Evolutionary conservation across 768 basidiomycete species (phyloP).

Genomic region (Mycena epipterygia): DNA sequence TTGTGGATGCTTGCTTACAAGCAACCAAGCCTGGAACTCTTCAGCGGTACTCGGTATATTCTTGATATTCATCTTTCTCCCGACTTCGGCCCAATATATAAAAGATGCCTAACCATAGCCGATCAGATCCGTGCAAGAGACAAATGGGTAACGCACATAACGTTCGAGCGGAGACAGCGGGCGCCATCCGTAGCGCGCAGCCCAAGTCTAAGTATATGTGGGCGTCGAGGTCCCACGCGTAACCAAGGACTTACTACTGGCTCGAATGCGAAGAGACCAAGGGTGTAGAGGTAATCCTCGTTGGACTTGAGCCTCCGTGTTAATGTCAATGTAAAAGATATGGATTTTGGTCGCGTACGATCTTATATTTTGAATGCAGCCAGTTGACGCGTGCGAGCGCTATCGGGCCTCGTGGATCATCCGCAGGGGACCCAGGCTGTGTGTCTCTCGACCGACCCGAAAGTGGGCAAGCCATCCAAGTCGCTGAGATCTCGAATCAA

Average conservation of each 20-base stretch:
- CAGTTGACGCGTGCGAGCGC: conserved; percentile 58
- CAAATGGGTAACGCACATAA: conserved; percentile 41
- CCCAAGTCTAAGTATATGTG: conserved; percentile 53
- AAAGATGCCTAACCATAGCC: conserved; percentile 50
- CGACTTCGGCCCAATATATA: conserved; percentile 62
- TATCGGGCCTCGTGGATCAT: conserved; percentile 57
- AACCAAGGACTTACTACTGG: conserved; percentile 48
- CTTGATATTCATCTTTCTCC: conserved; percentile 60
- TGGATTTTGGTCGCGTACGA: conserved; percentile 43
- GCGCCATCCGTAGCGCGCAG: conserved; percentile 60
- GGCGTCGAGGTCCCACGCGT: not conserved
- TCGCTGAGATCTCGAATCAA: conserved; percentile 41
- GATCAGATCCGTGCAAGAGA: not conserved
- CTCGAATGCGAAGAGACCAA: conserved; percentile 54
- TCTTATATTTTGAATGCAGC: conserved; percentile 58
- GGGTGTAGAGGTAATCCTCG: conserved; percentile 59
- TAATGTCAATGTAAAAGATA: not conserved
- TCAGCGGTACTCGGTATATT: conserved; percentile 59
- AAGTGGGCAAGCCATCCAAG: conserved; percentile 52
- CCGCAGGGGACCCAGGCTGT: conserved; percentile 38
- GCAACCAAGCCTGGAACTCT: conserved; percentile 54
- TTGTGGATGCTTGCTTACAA: conserved; percentile 40
- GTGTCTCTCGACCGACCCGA: conserved; percentile 34
- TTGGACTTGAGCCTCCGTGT: conserved; percentile 42
- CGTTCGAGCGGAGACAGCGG: conserved; percentile 57